Evolutionary conservation across 2,329 filamentous ascomycete species (phyloP).

Genomic region (Diaporthe citri): DNA sequence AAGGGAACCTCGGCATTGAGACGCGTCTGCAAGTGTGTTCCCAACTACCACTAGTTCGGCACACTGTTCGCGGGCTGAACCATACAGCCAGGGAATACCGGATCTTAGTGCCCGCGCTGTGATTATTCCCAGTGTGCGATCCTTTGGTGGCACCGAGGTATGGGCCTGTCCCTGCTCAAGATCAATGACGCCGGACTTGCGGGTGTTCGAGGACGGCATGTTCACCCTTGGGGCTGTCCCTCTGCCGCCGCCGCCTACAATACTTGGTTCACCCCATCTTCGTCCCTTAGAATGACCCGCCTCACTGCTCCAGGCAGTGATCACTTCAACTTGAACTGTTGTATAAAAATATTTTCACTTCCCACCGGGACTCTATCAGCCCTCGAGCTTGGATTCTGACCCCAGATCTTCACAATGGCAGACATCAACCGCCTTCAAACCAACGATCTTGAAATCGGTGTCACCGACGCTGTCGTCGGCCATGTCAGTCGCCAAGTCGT

Average conservation of each 20-base stretch:
- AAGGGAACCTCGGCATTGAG: conserved; percentile 28
- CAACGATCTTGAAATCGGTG: conserved; percentile 59
- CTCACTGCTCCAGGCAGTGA: background rate
- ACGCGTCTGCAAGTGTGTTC: conserved; percentile 4
- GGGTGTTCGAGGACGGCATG: conserved; percentile 17
- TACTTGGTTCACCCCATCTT: background rate
- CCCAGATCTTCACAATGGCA: conserved; percentile 17
- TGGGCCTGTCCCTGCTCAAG: conserved; percentile 1
- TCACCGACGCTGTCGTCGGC: conserved; percentile 64
- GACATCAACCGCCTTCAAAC: conserved; percentile 35
- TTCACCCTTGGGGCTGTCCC: background rate
- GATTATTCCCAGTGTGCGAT: background rate
- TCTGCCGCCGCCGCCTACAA: background rate
- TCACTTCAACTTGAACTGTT: background rate
- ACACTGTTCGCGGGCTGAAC: background rate
- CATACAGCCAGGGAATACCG: background rate
- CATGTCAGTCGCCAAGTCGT: conserved; percentile 65
- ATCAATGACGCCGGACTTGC: conserved; percentile 26
- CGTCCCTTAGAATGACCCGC: too few species aligned
- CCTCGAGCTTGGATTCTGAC: too few species aligned
- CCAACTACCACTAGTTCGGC: conserved; percentile 10
- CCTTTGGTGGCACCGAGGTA: background rate
- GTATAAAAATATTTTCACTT: background rate
- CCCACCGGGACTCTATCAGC: background rate
- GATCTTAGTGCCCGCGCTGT: background rate